Base-by-base conservation (phyloP, 768 basidiomycete species). In the Rickenella mellea region DNA sequence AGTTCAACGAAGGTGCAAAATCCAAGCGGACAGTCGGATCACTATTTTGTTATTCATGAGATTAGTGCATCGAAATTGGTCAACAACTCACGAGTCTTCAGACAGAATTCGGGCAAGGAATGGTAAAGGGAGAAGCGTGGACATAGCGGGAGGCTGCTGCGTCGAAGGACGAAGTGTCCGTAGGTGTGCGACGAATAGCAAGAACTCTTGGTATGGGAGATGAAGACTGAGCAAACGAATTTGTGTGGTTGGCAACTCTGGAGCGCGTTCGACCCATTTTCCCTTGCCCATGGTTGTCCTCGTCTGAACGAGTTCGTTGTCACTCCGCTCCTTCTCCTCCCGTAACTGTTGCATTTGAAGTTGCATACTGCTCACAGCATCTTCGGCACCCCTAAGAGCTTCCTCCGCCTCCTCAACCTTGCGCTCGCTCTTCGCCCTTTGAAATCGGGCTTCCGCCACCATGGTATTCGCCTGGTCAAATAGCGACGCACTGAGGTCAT, bases 401-500 rank as follows among this genome's bases (percentile, higher is more conserved):
- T 69, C 66, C 59, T 94, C 87, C 9, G 88, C 80, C 25, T 80
- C 78, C 45, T 76, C 74, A 2, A 83, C 78, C 54, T 87, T 85
- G 30, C 80, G 71, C 54, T 91, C 73, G 68, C 85, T 81, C 47
- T 69, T 55, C 4, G 83, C 80, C 27, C 71, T 66, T 12, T 59
- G 65, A 46, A 80, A 71, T 12, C 92, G 75, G 17, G 93, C 94
- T 56, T 90, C 85, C 0, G 88, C 90, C n/a, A 98, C 94, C 96
- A 99, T 99, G 5, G 74, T 81, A 58, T 99, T 98, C 5, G 94
- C 94, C 62, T 96, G 84, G 40, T 77, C 74, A 55, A 99, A 99
- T 14, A 99, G 67, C 37, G 67, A 75, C 12, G 91, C 90, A 48
- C 91, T 91, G 47, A 99, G 79, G 59, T 94, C 89, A 56, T 96